Conservation (phyloP, 257 asterid genomes). For the Nicotiana undulata region DNA sequence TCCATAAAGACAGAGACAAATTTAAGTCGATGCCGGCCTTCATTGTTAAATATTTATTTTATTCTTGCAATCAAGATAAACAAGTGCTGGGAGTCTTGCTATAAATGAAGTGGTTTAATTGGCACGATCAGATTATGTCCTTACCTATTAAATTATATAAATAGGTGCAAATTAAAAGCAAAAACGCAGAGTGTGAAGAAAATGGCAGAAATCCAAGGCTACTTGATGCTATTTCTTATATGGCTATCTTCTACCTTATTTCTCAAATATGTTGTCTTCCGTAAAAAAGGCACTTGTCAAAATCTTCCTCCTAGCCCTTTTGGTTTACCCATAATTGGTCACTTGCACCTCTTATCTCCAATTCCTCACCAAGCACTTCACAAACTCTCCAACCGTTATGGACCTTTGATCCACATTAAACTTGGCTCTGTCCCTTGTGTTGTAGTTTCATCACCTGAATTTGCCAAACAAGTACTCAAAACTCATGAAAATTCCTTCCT, state of each 20-base stretch:
- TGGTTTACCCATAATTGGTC: conserved; percentile 59
- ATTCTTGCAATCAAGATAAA: too few relatives aligned
- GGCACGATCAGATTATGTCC: too few relatives aligned
- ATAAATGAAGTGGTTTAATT: too few relatives aligned
- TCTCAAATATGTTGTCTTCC: conserved; percentile 17
- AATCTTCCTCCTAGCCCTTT: conserved; percentile 56
- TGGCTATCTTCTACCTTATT: conserved; percentile 36
- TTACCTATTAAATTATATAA: too few relatives aligned
- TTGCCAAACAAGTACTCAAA: conserved; percentile 51
- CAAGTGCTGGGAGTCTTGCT: too few relatives aligned
- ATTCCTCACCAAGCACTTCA: conserved; percentile 77
- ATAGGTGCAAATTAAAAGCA: too few relatives aligned
- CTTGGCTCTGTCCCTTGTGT: conserved; percentile 61
- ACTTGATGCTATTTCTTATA: conserved; percentile 25
- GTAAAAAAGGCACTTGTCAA: not conserved
- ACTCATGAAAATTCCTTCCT: conserved; percentile 47
- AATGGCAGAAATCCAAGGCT: conserved; percentile 37
- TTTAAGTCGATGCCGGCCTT: too few relatives aligned
- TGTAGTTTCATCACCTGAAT: conserved; percentile 62
- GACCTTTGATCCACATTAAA: conserved; percentile 44
- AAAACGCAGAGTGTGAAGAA: not conserved
- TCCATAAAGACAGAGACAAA: too few relatives aligned
- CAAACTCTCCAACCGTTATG: conserved; percentile 38
- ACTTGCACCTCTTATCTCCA: conserved; percentile 67
- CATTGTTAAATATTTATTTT: too few relatives aligned